Evolutionary conservation across 495 filamentous ascomycete species (phyloP), one percentile per base, ranked within the genome.

Genomic region (Cercophora scortea): DNA sequence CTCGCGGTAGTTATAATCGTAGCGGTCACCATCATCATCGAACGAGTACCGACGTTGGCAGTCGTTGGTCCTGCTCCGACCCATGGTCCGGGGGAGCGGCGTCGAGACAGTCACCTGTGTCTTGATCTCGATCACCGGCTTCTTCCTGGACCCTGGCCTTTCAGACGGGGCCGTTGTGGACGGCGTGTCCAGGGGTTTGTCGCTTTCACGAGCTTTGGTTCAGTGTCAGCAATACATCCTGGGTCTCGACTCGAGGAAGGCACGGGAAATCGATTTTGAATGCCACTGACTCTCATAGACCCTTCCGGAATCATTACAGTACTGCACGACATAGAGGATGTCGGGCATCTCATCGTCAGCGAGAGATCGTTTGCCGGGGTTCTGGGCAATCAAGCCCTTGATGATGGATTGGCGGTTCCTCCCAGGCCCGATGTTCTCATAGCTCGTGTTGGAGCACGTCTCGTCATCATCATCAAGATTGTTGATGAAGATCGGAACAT

Each of bases 81-180:
- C 6, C 25, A n/a, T 16, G n/a, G 8, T 13, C 45, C 45, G 25
- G 19, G 12, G 32, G 8, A 11, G 11, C 25, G 45, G 25, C 32
- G 25, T 11, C 12, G 45, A 12, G 39, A 43, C 25, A 7, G 60
- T 57, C 43, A 70, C 56, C n/a, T 56, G 47, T 3, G 64, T 69
- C 18, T 59, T 42, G 42, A 71, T 69, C 51, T 69, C 68, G 43
- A 71, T 58, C n/a, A 71, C 60, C 11, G 66, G 58, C 10, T 60
- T 59, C 52, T 63, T 61, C 43, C 45, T 50, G 35, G 51, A 16
- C 11, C 49, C 49, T n/a, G 56, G 52, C 15, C 34, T 47, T 33
- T 45, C 42, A 35, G 42, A 36, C 16, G 42, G 19, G 43, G n/a
- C 50, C 34, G 42, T 16, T 45, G 32, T 32, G 34, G 50, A n/a